Base-by-base conservation (phyloP, 2,329 filamentous ascomycete species). In the Gaeumannomyces tritici region DNA sequence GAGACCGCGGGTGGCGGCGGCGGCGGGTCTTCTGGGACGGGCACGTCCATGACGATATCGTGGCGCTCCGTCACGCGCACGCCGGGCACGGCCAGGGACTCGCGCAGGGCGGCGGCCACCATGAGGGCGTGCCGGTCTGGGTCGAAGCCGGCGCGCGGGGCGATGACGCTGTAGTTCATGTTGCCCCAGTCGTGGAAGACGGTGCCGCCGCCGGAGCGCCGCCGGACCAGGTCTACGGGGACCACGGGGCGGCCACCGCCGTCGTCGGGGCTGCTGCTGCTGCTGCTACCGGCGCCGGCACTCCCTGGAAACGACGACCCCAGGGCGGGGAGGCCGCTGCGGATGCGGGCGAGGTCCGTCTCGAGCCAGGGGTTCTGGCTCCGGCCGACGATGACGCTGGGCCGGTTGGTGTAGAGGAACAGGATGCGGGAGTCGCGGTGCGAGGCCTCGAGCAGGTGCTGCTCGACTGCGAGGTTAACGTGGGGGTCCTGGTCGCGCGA, bases 311-410 rank as follows among this genome's bases (percentile, higher is more conserved):
- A n/a, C n/a, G n/a, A n/a, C n/a, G 58, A 9, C 47, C 26, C 15
- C 24, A 65, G 68, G 42, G 65, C 72, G 2, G 51, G 54, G 18
- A 61, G 54, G 24, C 60, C 60, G 8, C 29, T 31, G 66, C 70
- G 69, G 11, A 96, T 77, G 1, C 85, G 79, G 54, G 76, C 76
- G 11, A 97, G 81, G 72, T 96, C 90, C 65, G 91, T 87, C 77
- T 99, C 95, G 11, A 91, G 81, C 95, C 93, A 99, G 62, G 95
- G 95, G 73, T 99, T 99, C 77, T 99, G 95, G 73, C 99, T 99
- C 64, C 95, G 87, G 56, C 95, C 95, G 67, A 99, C 88, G 71
- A 99, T 88, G 64, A 99, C 83, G 72, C 90, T 92, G 0, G 93
- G 92, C 51, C 85, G 76, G 76, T 99, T 98, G 69, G 86, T 84